Evolutionary conservation across 2,329 filamentous ascomycete genomes (phyloP), one percentile per base, ranked within the genome.

Genomic region (Tolypocladium tundrense): DNA sequence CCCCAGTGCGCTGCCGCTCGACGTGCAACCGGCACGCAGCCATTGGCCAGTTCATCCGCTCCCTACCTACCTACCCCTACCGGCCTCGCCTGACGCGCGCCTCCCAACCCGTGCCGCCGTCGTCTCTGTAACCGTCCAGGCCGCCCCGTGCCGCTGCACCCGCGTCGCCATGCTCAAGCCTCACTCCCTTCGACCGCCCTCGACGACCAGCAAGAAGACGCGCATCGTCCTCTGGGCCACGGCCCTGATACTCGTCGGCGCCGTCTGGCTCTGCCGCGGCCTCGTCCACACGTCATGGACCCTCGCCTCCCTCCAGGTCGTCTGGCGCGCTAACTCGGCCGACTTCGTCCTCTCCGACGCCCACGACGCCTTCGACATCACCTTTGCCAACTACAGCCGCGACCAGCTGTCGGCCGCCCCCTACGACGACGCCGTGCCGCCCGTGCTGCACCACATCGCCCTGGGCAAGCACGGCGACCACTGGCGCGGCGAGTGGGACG

Each of bases 371-470:
- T 71, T 71, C 57, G 68, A 71, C 56, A 56, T 72, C 24, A 69
- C 64, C 14, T 71, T 72, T 56, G 60, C 60, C n/a, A 68, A 68
- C 57, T 72, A 73, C 60, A 63, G 61, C 59, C 57, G 39, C n/a
- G 39, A 62, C 16, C 69, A 70, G 59, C 60, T 64, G n/a, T 65
- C 64, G 37, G 67, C 70, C 8, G 59, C 59, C 31, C 65, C 68
- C 9, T 64, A 66, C 57, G 57, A 64, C 31, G 69, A 72, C 58
- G 60, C 64, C 9, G 66, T 73, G 4, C 71, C 71, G 3, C 64
- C 70, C n/a, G 59, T 72, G 14, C 57, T 73, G 33, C 71, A 73
- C 52, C 70, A 73, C 58, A 71, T 73, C 39, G 63, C 67, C 24
- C 63, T 73, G 7, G 69, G 69, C 7, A 62, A 63, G 3, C 63